Evolutionary conservation across 495 filamentous ascomycete genomes (phyloP).

Genomic region (Schizothecium vesticola): DNA sequence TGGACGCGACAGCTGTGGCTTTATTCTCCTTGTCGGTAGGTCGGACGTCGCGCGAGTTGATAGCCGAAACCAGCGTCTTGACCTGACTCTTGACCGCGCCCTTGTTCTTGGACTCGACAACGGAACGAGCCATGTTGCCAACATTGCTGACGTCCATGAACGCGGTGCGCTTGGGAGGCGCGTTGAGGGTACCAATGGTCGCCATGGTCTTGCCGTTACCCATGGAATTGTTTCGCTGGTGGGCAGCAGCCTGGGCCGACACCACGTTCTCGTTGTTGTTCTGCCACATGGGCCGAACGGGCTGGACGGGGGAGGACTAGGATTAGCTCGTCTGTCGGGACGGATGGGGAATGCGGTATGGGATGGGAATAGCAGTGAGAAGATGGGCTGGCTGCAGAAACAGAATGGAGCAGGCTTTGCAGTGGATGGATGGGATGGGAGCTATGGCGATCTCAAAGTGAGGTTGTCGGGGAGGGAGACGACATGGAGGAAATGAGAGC

Average conservation of each 20-base stretch:
- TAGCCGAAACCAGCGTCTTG: constrained; percentile 23
- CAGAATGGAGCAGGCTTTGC: neutral
- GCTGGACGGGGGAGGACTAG: constrained; percentile 60
- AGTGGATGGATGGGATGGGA: neutral
- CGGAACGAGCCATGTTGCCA: constrained; percentile 35
- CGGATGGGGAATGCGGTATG: neutral
- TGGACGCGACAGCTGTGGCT: neutral
- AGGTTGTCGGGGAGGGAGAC: constrained; percentile 4
- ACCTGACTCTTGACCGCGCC: constrained; percentile 19
- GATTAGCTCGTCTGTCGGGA: constrained; percentile 17
- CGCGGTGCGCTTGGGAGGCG: constrained; percentile 64
- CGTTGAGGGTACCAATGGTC: constrained; percentile 56
- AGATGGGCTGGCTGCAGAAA: neutral
- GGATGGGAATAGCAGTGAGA: neutral
- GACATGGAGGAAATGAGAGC: constrained; percentile 8
- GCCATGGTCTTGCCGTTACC: constrained; percentile 57
- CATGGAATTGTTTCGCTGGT: constrained; percentile 78
- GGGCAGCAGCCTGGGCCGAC: constrained; percentile 54
- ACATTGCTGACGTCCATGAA: constrained; percentile 78
- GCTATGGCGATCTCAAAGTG: neutral
- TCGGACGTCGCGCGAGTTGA: constrained; percentile 41
- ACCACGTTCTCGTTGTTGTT: constrained; percentile 71
- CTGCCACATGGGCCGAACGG: constrained; percentile 53
- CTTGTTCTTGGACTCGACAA: constrained; percentile 33
- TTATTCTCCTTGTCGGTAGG: constrained; percentile 44